phyloP scores from a whole-genome alignment of 495 filamentous ascomycete species.

The Talaromyces thailandensis region DNA sequence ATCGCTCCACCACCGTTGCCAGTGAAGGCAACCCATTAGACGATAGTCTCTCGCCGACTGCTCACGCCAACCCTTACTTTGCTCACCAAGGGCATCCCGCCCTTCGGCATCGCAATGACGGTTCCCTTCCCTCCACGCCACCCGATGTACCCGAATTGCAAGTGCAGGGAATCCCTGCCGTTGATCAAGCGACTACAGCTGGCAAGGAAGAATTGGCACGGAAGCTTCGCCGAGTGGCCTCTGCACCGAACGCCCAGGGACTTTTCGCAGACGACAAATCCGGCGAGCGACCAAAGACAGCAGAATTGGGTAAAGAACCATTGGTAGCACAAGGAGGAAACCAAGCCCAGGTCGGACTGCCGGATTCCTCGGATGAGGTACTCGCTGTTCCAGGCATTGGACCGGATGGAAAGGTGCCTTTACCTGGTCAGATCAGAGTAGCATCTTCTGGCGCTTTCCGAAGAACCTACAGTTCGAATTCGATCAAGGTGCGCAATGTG shows the following conservation, averaged over 20 bases:
- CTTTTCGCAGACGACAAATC: constrained; percentile 63
- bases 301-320: constrained; percentile 71
- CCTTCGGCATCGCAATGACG: constrained; percentile 88
- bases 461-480: constrained; percentile 96
- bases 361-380: constrained; percentile 33
- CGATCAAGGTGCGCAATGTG: constrained; percentile 94
- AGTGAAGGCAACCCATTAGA: constrained; percentile 90
- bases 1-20: constrained; percentile 77
- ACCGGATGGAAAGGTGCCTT: constrained; percentile 35
- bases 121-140: constrained; percentile 91
- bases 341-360: constrained; percentile 46
- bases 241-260: constrained; percentile 93
- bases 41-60: constrained; percentile 82
- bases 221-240: constrained; percentile 87
- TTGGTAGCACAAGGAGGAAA: constrained; percentile 46
- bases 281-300: constrained; percentile 66
- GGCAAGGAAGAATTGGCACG: constrained; percentile 90
- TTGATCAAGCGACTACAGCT: constrained; percentile 65
- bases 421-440: constrained; percentile 44
- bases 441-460: constrained; percentile 58
- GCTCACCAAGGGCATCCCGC: constrained; percentile 91
- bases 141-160: constrained; percentile 79
- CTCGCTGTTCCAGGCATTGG: constrained; percentile 27
- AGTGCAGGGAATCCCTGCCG: constrained; percentile 60
- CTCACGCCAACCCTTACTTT: constrained; percentile 95